Conservation (phyloP, 2,329 filamentous ascomycete species). For the Penicillium decumbens region DNA sequence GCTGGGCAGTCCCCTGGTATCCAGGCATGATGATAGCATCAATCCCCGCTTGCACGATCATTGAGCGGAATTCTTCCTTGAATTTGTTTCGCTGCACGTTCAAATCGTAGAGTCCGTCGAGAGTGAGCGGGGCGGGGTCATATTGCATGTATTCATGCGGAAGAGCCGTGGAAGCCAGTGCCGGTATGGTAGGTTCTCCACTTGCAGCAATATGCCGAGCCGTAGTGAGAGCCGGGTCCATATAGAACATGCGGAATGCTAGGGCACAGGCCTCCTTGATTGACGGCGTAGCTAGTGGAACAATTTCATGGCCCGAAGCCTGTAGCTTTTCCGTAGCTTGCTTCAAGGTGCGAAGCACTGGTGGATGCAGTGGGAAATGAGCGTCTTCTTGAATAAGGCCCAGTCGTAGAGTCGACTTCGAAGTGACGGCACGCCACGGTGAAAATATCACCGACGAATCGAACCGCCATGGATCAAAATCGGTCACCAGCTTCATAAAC, state of each 20-base stretch:
- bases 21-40: conserved; percentile 22
- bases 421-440: conserved; percentile 6
- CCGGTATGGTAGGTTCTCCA: conserved; percentile 20
- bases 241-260: conserved; percentile 19
- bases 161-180: conserved; percentile 22
- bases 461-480: conserved; percentile 5
- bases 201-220: conserved; percentile 16
- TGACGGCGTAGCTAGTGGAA: conserved; percentile 12
- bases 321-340: conserved; percentile 15
- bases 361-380: conserved; percentile 19
- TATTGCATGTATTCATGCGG: conserved; percentile 14
- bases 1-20: conserved; percentile 22
- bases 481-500: conserved; percentile 7
- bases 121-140: background rate
- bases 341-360: conserved; percentile 17
- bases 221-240: conserved; percentile 20
- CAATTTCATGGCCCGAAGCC: conserved; percentile 17
- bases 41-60: background rate
- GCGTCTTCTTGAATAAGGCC: conserved; percentile 23
- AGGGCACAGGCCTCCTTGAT: conserved; percentile 8
- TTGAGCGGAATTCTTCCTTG: background rate
- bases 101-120: background rate
- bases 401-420: conserved; percentile 9
- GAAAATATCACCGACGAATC: conserved; percentile 7
- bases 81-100: conserved; percentile 14